phyloP scores from a whole-genome alignment of 202 grass and related monocot species.

The Panicum hallii region DNA sequence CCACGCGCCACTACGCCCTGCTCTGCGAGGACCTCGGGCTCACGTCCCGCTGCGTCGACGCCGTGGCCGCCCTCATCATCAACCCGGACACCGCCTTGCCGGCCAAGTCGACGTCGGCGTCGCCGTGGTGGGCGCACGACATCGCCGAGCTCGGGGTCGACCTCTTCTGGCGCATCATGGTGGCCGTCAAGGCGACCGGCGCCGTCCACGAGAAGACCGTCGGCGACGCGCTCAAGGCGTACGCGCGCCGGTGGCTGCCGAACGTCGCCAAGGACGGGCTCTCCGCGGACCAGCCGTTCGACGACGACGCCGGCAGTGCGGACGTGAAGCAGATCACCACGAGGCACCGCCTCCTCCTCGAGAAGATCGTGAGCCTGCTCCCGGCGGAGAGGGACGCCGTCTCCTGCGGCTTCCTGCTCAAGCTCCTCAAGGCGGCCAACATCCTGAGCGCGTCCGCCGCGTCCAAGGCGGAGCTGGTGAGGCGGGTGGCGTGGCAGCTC shows the following conservation, averaged over 20 bases:
- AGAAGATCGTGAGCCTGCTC: slow-evolving; percentile 91
- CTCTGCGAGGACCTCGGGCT: slow-evolving; percentile 88
- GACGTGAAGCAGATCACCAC: slow-evolving; percentile 52
- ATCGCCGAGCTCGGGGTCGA: slow-evolving; percentile 76
- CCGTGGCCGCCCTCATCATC: slow-evolving; percentile 63
- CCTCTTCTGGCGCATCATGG: slow-evolving; percentile 95
- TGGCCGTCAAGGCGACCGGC: slow-evolving; percentile 83
- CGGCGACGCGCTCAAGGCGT: slow-evolving; percentile 82
- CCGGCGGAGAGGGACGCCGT: slow-evolving; percentile 74
- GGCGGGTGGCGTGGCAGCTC: slow-evolving; percentile 71
- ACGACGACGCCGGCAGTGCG: background rate
- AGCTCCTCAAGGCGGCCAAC: slow-evolving; percentile 92
- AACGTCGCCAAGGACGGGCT: slow-evolving; percentile 53
- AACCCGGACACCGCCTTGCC: slow-evolving; percentile 32
- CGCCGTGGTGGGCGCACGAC: slow-evolving; percentile 85
- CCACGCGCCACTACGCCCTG: slow-evolving; percentile 59
- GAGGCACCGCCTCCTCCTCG: slow-evolving; percentile 72
- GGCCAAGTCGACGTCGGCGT: slow-evolving; percentile 43
- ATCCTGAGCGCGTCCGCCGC: slow-evolving; percentile 61
- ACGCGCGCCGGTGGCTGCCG: slow-evolving; percentile 76
- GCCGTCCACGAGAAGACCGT: slow-evolving; percentile 65
- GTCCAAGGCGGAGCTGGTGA: slow-evolving; percentile 71
- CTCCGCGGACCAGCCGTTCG: slow-evolving; percentile 39
- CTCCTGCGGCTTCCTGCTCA: slow-evolving; percentile 82
- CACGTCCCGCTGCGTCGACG: slow-evolving; percentile 81